These are phyloP conservation scores for Boletus speciosus DNA, from an alignment of 768 basidiomycete genomes.

Conservation along the genomic window DNA sequence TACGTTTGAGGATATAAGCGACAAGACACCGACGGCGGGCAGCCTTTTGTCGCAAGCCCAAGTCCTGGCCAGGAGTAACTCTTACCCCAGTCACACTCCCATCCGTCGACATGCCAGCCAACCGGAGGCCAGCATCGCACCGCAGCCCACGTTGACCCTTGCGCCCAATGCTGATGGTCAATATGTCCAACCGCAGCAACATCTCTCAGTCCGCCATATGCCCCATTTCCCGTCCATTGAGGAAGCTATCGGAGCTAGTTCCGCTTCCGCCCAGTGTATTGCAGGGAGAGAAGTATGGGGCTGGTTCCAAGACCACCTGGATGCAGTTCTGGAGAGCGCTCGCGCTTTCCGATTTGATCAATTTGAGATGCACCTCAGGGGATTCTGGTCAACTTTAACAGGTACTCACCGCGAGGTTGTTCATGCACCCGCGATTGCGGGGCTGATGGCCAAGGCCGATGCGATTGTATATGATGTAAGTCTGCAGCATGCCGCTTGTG, in stretches of 20 bases:
- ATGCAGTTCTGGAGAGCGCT: slow-evolving; percentile 74
- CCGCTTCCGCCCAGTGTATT: slow-evolving; percentile 71
- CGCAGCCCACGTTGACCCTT: slow-evolving; percentile 57
- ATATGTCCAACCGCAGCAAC: slow-evolving; percentile 46
- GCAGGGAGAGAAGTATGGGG: slow-evolving; percentile 86
- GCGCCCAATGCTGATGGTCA: slow-evolving; percentile 44
- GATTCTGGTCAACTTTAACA: slow-evolving; percentile 77
- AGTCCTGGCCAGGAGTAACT: slow-evolving; percentile 51
- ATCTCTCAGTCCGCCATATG: slow-evolving; percentile 68
- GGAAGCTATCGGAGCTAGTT: slow-evolving; percentile 73
- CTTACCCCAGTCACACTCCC: slow-evolving; percentile 66
- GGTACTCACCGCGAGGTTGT: slow-evolving; percentile 83
- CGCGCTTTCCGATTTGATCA: slow-evolving; percentile 81
- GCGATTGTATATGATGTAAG: slow-evolving; percentile 88
- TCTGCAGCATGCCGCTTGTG: slow-evolving; percentile 13
- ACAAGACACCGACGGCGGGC: slow-evolving; percentile 84
- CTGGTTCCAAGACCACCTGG: slow-evolving; percentile 90
- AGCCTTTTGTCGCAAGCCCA: slow-evolving; percentile 76
- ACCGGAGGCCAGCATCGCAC: slow-evolving; percentile 51
- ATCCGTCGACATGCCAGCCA: slow-evolving; percentile 69
- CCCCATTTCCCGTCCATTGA: slow-evolving; percentile 83
- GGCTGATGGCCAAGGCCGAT: slow-evolving; percentile 85
- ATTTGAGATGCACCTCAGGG: slow-evolving; percentile 81
- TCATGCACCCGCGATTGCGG: slow-evolving; percentile 84
- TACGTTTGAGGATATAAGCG: slow-evolving; percentile 64